Base-by-base conservation (phyloP, 2,329 filamentous ascomycete genomes). In the Beauveria caledonica region DNA sequence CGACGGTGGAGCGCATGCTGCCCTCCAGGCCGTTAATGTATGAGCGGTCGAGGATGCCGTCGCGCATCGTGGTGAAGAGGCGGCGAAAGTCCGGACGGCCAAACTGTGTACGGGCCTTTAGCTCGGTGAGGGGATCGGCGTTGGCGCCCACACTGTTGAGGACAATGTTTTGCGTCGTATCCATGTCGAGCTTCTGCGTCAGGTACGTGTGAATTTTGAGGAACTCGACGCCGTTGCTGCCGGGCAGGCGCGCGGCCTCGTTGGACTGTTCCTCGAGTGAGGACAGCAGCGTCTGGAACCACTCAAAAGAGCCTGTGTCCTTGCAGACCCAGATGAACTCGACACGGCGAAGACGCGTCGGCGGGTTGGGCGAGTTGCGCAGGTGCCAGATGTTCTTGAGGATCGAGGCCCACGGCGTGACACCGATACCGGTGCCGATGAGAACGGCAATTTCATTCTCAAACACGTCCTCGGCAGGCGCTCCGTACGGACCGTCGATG, bases 291-390 rank as follows among this genome's bases (percentile, higher is more conserved):
- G 89, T 92, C 73, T 99, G 94, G 80, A 99, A 97, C 94, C 94
- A 99, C 76, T 97, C 94, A 70, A 99, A 99, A 0, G 92, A 96
- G 39, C 85, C 89, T 0, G 92, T 96, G 70, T 97, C 92, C 73
- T 90, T 94, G 82, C 93, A 97, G 56, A 97, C 88, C 94, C 94
- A 99, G 78, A 99, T 95, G 76, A 99, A 99, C 74, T 99, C 94
- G 36, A 99, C 93, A 73, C 94, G 88, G 62, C 92, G 89, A 51
- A 99, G 86, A 70, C 93, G 90, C 54, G 85, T 86, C 1, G 93
- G 92, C 25, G 92, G 90, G 77, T 97, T 94, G 8, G 93, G 92
- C 17, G 87, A 85, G 65, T 94, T 88, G 64, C 94, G 91, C 69
- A 96, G 82, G 73, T 99, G 93, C 90, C 92, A 99, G 75, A 99